A percentile compares a stretch with the other conserved stretches of the same genome.
phyloP scores from a whole-genome alignment of 805 yeast species.

The Zygotorulaspora florentina region DNA sequence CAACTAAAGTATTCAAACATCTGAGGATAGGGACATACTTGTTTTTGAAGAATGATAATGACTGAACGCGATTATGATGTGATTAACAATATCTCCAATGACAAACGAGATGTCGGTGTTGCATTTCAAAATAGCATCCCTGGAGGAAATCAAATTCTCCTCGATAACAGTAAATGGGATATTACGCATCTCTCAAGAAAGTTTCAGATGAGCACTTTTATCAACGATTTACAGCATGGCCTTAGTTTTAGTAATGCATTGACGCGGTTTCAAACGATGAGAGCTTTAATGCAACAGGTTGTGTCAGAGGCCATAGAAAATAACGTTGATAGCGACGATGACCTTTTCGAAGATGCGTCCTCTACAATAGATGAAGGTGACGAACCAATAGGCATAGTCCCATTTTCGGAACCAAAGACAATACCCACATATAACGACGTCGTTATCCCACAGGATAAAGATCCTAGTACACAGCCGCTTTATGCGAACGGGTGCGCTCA shows the following conservation, averaged over 20 bases:
- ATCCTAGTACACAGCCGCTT: constrained; percentile 13
- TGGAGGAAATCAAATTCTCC: not conserved
- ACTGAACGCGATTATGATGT: not conserved
- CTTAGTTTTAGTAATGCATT: constrained; percentile 48
- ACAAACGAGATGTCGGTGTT: not conserved
- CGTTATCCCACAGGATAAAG: constrained; percentile 45
- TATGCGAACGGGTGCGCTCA: not conserved
- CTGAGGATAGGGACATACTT: not conserved
- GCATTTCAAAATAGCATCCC: not conserved
- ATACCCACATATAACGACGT: constrained; percentile 50
- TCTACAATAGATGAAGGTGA: constrained; percentile 26
- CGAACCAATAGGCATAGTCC: constrained; percentile 54
- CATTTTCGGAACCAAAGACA: constrained; percentile 44
- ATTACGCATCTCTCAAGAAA: constrained; percentile 7
- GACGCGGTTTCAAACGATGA: constrained; percentile 44
- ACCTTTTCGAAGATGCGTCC: constrained; percentile 26
- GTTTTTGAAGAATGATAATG: no score
- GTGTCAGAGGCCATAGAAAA: constrained; percentile 33
- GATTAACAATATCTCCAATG: not conserved
- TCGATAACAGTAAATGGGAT: constrained; percentile 1
- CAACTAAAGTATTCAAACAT: not conserved
- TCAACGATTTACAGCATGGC: constrained; percentile 41
- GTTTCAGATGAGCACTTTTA: constrained; percentile 33
- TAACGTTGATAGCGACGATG: constrained; percentile 38
- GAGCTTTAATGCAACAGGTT: constrained; percentile 29